Conservation (phyloP, 176 grass and related monocot genomes). For the Zoysia japonica region DNA sequence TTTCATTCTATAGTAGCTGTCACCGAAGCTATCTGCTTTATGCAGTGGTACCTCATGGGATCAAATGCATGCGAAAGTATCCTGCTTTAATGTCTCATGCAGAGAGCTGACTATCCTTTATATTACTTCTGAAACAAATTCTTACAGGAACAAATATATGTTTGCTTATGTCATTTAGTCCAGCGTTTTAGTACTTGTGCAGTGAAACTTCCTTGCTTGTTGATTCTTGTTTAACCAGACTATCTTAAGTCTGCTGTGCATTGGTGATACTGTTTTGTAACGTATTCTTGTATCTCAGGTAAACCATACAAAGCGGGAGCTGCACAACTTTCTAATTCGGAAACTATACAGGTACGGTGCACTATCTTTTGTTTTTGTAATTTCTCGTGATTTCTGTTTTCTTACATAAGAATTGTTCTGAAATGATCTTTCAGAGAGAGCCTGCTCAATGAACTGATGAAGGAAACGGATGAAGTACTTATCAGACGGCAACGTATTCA, state of each 20-base stretch:
- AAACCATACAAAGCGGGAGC: slow-evolving; percentile 88
- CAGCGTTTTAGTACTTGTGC: slow-evolving; percentile 4
- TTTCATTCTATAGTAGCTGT: not conserved
- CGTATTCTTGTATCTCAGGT: slow-evolving; percentile 54
- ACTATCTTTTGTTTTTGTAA: slow-evolving; percentile 31
- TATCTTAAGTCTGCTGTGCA: not conserved
- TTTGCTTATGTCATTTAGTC: not conserved
- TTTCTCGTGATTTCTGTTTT: slow-evolving; percentile 17
- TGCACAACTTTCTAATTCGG: slow-evolving; percentile 86
- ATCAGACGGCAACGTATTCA: slow-evolving; percentile 70
- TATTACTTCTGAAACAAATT: not conserved
- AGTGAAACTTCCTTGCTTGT: not conserved
- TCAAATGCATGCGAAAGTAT: not conserved
- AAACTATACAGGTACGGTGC: slow-evolving; percentile 77
- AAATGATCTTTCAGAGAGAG: slow-evolving; percentile 61
- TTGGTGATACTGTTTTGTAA: slow-evolving; percentile 28
- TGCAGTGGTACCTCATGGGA: not conserved
- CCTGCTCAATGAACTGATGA: slow-evolving; percentile 85
- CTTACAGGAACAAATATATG: not conserved
- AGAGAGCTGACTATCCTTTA: not conserved
- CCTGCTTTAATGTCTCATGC: not conserved
- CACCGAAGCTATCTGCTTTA: not conserved
- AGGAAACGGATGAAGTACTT: slow-evolving; percentile 84
- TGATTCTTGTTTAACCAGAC: slow-evolving; percentile 10
- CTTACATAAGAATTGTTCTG: not conserved